Evolutionary conservation across 805 yeast genomes (phyloP).

Genomic region (Suhomyces faveliae): DNA sequence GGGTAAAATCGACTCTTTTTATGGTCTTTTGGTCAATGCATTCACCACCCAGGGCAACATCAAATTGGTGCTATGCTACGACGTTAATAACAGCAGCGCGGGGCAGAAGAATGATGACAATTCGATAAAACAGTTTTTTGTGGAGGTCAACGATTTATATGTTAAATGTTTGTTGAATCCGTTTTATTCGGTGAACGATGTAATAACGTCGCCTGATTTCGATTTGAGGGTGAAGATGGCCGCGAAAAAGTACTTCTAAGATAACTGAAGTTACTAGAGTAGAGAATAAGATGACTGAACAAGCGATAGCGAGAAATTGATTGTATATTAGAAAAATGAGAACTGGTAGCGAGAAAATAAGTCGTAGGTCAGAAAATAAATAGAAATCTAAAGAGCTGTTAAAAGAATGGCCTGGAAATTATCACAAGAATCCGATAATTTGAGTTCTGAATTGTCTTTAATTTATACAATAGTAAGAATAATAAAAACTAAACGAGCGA

Average conservation of each 20-base stretch:
- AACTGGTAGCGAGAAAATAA: too few species aligned
- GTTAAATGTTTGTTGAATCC: constrained; percentile 85
- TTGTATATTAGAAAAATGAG: too few species aligned
- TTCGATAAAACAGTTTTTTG: constrained; percentile 76
- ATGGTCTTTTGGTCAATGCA: constrained; percentile 79
- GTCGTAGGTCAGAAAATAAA: too few species aligned
- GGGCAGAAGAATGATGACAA: constrained; percentile 51
- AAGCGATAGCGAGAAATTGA: too few species aligned
- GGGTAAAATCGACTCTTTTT: constrained; percentile 80
- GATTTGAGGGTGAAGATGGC: constrained; percentile 68
- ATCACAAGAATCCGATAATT: too few species aligned
- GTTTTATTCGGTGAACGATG: constrained; percentile 73
- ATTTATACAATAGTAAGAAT: too few species aligned
- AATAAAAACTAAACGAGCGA: too few species aligned
- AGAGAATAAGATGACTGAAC: not conserved
- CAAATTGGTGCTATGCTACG: constrained; percentile 63
- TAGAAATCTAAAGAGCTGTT: too few species aligned
- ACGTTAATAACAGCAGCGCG: constrained; percentile 26
- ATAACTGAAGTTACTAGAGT: not conserved
- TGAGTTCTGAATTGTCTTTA: too few species aligned
- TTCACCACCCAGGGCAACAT: constrained; percentile 86
- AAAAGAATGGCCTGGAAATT: too few species aligned
- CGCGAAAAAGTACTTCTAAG: constrained; percentile 71
- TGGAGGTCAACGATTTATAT: constrained; percentile 83
- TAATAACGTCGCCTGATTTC: constrained; percentile 70